Evolutionary conservation across 257 asterid species (phyloP).

Genomic region (Galeopsis tetrahit): DNA sequence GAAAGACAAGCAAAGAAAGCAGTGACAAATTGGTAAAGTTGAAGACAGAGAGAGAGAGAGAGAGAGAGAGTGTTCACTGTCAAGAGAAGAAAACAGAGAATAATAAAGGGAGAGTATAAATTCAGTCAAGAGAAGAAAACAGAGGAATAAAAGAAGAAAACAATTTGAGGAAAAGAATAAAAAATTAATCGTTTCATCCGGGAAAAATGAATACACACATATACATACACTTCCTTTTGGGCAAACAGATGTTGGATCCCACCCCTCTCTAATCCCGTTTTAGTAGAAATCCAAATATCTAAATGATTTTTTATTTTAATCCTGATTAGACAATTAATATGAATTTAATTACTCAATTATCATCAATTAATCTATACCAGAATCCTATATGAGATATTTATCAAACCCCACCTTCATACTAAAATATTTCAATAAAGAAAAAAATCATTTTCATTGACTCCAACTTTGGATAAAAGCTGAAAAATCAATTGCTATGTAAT

Average conservation of each 20-base stretch:
- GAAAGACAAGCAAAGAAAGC: conserved; percentile 25
- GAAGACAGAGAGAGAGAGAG: conserved; percentile 20
- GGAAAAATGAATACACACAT: not conserved
- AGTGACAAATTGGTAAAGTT: conserved; percentile 14
- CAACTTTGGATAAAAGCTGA: not conserved
- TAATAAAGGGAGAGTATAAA: not conserved
- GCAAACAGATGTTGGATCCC: not conserved
- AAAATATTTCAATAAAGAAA: not conserved
- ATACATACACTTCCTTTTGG: not conserved
- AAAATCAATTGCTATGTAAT: not conserved
- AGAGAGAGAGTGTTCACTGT: not conserved
- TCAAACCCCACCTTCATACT: not conserved
- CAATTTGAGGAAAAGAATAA: not conserved
- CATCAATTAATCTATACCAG: too few relatives aligned
- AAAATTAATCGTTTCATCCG: not conserved
- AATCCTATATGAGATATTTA: not conserved
- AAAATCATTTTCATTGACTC: not conserved
- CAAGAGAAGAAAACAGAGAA: conserved; percentile 18
- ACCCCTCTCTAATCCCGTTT: not conserved
- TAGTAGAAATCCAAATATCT: too few relatives aligned
- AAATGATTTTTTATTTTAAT: too few relatives aligned
- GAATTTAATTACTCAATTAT: too few relatives aligned
- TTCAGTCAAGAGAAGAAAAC: conserved; percentile 15
- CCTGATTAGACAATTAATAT: too few relatives aligned
- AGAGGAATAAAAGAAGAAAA: conserved; percentile 18